Evolutionary conservation across 108 stramenopile species (phyloP), one percentile per base, ranked within the genome.

Genomic region (Fragilariopsis cylindrus): DNA sequence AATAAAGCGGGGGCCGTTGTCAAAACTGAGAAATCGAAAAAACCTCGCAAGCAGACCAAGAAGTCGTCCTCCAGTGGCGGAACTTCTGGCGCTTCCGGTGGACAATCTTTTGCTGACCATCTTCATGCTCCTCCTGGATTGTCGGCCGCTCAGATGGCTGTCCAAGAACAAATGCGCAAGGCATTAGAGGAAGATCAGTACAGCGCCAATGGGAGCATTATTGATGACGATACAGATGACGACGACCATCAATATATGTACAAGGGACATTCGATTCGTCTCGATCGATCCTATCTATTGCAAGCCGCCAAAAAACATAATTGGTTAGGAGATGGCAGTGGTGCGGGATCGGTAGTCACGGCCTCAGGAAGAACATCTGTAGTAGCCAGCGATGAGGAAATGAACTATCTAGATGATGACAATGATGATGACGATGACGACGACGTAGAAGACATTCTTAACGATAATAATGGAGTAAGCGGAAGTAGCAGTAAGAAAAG

Each of bases 161-260:
- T 88, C 53, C 85, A 91, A 57, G 91, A 95, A 57, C 92, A 92
- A 81, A 91, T 92, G 94, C 89, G 94, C 18, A 77, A 83, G 5
- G 90, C 87, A 4, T 66, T 95, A 46, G 94, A 95, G 71, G 94
- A 95, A 77, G 94, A 95, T 69, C 85, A 87, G 58, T 92, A 95
- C 68, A 88, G 87, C 5, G 94, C 91, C 30, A 65, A 84, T 49
- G 94, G 91, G 12, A 82, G 81, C 64, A 84, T 93, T 58, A 87
- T 92, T 5, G 88, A 86, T 30, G 76, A 85, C 21, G 87, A 85
- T 80, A 78, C 82, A 5, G 82, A 82, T 41, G 81, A 76, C 45
- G 89, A 85, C 18, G 88, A 88, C 44, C 74, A 78, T 12, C 81
- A 80, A 44, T 77, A 64, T 75, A 55, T 69, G 21, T 83, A 83